These are phyloP conservation scores for Apiotrichum siamense DNA, from an alignment of 1,284 basidiomycete genomes.

Conservation along the genomic window DNA sequence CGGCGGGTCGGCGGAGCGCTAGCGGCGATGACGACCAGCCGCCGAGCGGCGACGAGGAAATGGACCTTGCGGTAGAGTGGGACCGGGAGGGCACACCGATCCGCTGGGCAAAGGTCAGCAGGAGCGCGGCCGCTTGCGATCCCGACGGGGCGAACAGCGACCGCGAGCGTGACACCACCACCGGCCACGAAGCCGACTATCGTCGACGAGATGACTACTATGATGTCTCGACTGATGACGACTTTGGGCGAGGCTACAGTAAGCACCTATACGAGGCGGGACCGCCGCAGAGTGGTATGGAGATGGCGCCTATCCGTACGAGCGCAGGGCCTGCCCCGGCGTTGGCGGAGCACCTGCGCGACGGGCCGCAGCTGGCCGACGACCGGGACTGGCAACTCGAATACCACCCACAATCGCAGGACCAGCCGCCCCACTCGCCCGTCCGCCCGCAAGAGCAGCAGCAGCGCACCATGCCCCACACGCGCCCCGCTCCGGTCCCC, in stretches of 20 bases:
- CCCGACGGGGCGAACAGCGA: too few relatives aligned
- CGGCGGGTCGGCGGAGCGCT: neutral
- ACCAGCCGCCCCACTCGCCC: neutral
- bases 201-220: neutral
- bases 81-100: conserved; percentile 40
- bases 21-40: neutral
- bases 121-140: too few relatives aligned
- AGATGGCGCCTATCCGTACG: conserved; percentile 1
- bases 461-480: too few relatives aligned
- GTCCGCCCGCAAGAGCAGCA: neutral
- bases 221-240: neutral
- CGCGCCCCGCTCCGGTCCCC: too few relatives aligned
- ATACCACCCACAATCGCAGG: neutral
- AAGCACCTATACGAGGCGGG: too few relatives aligned
- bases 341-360: too few relatives aligned
- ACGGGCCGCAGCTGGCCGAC: too few relatives aligned
- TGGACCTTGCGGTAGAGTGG: conserved; percentile 44
- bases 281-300: neutral
- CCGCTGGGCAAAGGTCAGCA: conserved; percentile 31
- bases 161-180: too few relatives aligned
- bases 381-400: too few relatives aligned
- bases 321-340: too few relatives aligned
- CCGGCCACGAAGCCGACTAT: neutral
- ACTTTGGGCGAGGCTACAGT: neutral
- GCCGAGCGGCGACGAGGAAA: conserved; percentile 17